Evolutionary conservation across 768 basidiomycete species (phyloP).

Genomic region (Clavaria fumosa): DNA sequence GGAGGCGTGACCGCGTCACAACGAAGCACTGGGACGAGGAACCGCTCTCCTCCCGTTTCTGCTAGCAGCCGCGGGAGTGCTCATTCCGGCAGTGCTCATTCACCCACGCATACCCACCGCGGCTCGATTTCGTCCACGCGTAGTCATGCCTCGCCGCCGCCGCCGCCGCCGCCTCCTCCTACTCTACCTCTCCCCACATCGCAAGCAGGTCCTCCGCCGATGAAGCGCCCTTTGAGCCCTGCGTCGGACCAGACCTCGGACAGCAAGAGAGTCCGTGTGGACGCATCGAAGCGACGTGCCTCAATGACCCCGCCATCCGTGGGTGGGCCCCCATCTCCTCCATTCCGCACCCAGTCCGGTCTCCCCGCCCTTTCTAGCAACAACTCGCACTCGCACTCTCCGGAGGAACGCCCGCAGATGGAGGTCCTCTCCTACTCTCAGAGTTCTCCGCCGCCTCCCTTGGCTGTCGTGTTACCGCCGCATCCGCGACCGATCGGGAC

Average conservation of each 20-base stretch:
- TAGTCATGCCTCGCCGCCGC: conserved; percentile 48
- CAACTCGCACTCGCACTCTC: conserved; percentile 50
- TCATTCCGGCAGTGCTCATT: conserved; percentile 35
- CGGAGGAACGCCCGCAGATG: conserved; percentile 39
- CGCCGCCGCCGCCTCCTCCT: conserved; percentile 42
- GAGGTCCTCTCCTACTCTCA: conserved; percentile 36
- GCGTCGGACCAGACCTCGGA: conserved; percentile 38
- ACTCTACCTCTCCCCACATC: conserved; percentile 52
- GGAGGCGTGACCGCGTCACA: conserved; percentile 18
- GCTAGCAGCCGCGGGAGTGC: no score
- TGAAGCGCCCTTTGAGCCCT: conserved; percentile 61
- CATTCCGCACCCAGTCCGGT: conserved; percentile 64
- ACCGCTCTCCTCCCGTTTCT: conserved; percentile 45
- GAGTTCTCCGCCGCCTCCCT: conserved; percentile 36
- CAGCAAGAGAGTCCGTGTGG: conserved; percentile 50
- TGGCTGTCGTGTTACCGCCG: conserved; percentile 57
- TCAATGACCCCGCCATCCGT: conserved; percentile 42
- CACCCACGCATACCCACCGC: conserved; percentile 37
- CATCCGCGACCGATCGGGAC: conserved; percentile 60
- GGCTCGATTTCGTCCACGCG: conserved; percentile 53
- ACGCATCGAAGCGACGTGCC: conserved; percentile 32
- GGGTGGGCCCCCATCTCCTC: conserved; percentile 53
- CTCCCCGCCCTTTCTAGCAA: no score
- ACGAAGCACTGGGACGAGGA: conserved; percentile 17
- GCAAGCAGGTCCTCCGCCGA: conserved; percentile 24